Evolutionary conservation across 495 filamentous ascomycete species (phyloP).

Genomic region (Paragyromitra xinjiangensis): DNA sequence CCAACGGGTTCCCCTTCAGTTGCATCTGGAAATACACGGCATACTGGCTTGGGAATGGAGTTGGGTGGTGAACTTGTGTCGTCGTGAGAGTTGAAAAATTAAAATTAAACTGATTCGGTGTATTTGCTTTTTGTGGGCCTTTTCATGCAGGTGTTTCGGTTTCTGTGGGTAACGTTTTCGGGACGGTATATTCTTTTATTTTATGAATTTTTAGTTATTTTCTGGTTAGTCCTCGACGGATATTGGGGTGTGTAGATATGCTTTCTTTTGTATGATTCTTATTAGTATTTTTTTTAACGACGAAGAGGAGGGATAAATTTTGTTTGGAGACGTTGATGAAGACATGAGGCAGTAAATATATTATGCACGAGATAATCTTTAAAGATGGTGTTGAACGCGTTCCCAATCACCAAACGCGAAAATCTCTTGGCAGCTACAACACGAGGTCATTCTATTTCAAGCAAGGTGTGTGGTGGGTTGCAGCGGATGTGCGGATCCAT

Average conservation of each 20-base stretch:
- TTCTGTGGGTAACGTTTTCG: constrained; percentile 52
- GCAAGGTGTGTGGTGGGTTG: constrained; percentile 43
- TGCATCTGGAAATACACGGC: constrained; percentile 56
- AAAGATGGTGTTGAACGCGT: constrained; percentile 41
- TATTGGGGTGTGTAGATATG: constrained; percentile 42
- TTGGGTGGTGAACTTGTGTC: constrained; percentile 67
- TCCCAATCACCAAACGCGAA: constrained; percentile 52
- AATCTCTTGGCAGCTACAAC: constrained; percentile 46
- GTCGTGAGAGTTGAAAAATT: constrained; percentile 44
- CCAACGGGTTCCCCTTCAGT: constrained; percentile 59
- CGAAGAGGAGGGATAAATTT: constrained; percentile 29
- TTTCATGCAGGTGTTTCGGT: constrained; percentile 53
- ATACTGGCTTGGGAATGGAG: constrained; percentile 65
- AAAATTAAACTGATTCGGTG: constrained; percentile 38
- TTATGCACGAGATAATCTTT: constrained; percentile 34
- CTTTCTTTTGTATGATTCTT: constrained; percentile 44
- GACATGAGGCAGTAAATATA: constrained; percentile 43
- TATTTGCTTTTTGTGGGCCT: constrained; percentile 48
- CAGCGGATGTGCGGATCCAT: constrained; percentile 45
- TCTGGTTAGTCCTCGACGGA: constrained; percentile 37
- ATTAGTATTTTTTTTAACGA: constrained; percentile 50
- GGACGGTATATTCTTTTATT: constrained; percentile 49
- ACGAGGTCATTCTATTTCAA: constrained; percentile 54
- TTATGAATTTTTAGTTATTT: constrained; percentile 45
- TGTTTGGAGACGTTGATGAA: constrained; percentile 32